Conservation (phyloP, 1,139 yeast genomes). For the Suhomyces wounanorum region DNA sequence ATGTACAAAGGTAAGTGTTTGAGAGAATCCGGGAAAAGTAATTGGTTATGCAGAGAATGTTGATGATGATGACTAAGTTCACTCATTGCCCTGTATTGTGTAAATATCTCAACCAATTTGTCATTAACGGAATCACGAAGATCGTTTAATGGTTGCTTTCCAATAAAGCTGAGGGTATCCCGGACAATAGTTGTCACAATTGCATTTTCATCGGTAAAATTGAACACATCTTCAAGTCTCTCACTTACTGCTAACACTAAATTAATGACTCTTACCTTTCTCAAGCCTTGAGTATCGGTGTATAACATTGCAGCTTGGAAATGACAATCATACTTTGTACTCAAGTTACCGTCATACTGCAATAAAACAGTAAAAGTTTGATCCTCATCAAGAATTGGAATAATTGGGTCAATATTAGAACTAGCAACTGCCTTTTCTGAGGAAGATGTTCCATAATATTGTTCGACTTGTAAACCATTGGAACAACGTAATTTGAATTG, state of each 20-base stretch:
- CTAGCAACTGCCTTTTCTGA: constrained; percentile 36
- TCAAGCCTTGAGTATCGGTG: constrained; percentile 71
- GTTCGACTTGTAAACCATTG: constrained; percentile 81
- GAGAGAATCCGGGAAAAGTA: constrained; percentile 81
- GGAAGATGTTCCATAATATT: constrained; percentile 62
- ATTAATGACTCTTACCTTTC: constrained; percentile 86
- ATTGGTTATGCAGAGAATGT: constrained; percentile 57
- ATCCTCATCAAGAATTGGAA: constrained; percentile 67
- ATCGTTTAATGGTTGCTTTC: constrained; percentile 60
- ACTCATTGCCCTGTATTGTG: constrained; percentile 68
- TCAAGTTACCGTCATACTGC: constrained; percentile 74
- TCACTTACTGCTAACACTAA: constrained; percentile 80
- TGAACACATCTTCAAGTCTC: constrained; percentile 70
- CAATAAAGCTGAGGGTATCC: constrained; percentile 64
- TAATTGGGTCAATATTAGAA: constrained; percentile 56
- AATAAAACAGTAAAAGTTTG: constrained; percentile 73
- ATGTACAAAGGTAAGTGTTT: constrained; percentile 70
- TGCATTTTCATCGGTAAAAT: constrained; percentile 84
- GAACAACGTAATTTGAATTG: constrained; percentile 86
- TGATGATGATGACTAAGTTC: constrained; percentile 52
- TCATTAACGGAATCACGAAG: constrained; percentile 64
- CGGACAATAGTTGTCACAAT: constrained; percentile 71
- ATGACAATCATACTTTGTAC: constrained; percentile 75
- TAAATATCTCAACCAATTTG: constrained; percentile 70
- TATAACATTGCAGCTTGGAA: constrained; percentile 90